Evolutionary conservation across 2,329 filamentous ascomycete genomes (phyloP).

Genomic region (Aplosporella prunicola): DNA sequence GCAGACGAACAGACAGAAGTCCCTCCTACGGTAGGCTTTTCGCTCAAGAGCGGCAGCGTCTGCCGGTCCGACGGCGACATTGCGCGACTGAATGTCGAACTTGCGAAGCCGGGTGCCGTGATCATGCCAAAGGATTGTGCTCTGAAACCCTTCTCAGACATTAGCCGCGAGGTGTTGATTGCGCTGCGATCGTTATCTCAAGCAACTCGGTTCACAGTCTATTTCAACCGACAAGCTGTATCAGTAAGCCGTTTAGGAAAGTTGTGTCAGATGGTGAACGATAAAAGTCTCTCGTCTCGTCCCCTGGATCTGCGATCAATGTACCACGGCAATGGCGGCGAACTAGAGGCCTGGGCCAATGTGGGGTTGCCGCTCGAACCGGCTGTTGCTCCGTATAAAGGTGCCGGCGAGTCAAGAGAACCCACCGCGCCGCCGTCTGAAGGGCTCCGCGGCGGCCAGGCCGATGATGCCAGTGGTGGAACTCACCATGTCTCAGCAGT

Average conservation of each 20-base stretch:
- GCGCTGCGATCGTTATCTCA: conserved; percentile 1
- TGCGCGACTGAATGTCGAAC: conserved; percentile 1
- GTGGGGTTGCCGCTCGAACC: not conserved
- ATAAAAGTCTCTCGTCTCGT: not conserved
- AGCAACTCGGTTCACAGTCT: conserved; percentile 2
- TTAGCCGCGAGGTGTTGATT: conserved; percentile 1
- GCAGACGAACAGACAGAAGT: not conserved
- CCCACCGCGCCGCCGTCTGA: not conserved
- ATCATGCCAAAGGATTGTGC: conserved; percentile 5
- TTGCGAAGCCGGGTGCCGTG: not conserved
- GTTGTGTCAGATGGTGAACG: conserved; percentile 1
- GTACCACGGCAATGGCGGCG: conserved; percentile 1
- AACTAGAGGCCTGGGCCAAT: conserved; percentile 1
- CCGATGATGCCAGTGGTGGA: too few relatives aligned
- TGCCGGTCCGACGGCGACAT: conserved; percentile 2
- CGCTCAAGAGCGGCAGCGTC: conserved; percentile 4
- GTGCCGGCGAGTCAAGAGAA: not conserved
- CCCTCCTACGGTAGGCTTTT: not conserved
- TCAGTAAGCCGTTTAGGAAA: not conserved
- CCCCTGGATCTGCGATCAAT: not conserved
- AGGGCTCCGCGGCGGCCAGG: not conserved
- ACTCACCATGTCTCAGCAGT: not conserved
- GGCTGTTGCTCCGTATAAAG: too few relatives aligned
- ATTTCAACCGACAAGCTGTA: not conserved
- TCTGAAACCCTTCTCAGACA: not conserved